These are phyloP conservation scores for Rhodomyrtus tomentosa DNA, from an alignment of 345 rosid genomes.

Conservation along the genomic window DNA sequence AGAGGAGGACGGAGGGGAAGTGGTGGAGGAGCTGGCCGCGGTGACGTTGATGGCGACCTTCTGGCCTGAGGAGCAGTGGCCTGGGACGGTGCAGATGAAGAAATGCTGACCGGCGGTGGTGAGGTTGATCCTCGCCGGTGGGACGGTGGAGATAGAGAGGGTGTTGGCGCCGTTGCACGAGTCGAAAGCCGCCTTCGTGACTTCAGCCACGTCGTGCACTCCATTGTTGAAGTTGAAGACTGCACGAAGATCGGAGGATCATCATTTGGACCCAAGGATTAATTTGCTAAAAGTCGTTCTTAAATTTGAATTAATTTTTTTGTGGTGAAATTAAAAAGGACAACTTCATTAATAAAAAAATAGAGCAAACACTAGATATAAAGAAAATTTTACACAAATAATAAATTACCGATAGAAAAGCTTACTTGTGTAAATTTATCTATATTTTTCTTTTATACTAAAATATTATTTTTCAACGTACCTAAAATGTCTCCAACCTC, in stretches of 20 bases:
- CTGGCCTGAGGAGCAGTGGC: constrained; percentile 38
- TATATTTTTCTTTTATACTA: neutral
- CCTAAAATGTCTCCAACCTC: constrained; percentile 1
- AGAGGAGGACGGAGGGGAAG: neutral
- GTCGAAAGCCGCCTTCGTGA: constrained; percentile 20
- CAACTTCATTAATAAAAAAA: neutral
- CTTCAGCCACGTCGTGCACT: constrained; percentile 41
- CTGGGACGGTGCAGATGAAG: constrained; percentile 29
- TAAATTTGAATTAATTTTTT: neutral
- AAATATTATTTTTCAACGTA: neutral
- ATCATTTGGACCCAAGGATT: neutral
- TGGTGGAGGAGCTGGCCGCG: neutral
- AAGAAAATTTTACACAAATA: too few species aligned
- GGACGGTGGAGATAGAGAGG: neutral
- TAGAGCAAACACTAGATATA: neutral
- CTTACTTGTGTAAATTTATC: too few species aligned
- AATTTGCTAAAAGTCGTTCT: neutral
- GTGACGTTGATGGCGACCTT: constrained; percentile 28
- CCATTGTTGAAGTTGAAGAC: constrained; percentile 36
- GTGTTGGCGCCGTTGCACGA: constrained; percentile 23
- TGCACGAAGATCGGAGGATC: neutral
- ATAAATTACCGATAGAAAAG: too few species aligned
- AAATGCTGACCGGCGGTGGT: constrained; percentile 29
- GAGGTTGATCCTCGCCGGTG: constrained; percentile 29
- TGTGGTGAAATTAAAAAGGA: neutral